A percentile compares a stretch with the other conserved stretches of the same genome.
phyloP scores from a whole-genome alignment of 2,329 filamentous ascomycete genomes.

The Verticillium albo-atrum region DNA sequence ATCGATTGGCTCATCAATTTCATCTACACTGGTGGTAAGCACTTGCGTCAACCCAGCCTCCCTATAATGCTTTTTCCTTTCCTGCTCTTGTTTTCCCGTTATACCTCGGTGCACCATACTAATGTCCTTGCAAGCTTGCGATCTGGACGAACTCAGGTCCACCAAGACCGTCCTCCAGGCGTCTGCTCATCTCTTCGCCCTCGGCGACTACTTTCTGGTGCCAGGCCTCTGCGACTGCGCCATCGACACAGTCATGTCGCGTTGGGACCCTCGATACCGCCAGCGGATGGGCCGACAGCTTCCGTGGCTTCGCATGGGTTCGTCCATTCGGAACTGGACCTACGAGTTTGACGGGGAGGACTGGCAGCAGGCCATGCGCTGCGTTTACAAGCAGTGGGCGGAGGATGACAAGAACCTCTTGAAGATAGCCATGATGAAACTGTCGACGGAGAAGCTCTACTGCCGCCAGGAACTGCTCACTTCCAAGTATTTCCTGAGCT shows the following conservation, averaged over 20 bases:
- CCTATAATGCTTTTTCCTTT: too few species aligned
- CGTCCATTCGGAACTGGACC: neutral
- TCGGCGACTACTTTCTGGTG: neutral
- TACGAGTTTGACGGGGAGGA: neutral
- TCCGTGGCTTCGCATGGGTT: neutral
- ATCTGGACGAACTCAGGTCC: neutral
- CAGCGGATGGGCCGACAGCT: neutral
- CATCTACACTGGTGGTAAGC: constrained; percentile 3
- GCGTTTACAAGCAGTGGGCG: neutral
- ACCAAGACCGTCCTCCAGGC: neutral
- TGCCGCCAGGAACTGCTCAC: neutral
- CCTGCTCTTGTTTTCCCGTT: neutral
- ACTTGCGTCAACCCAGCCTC: too few species aligned
- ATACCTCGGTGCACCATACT: neutral
- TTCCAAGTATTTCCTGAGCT: neutral
- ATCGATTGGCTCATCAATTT: neutral
- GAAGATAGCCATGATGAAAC: neutral
- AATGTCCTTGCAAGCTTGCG: neutral
- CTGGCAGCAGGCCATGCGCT: neutral
- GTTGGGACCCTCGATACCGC: neutral
- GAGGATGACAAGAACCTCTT: neutral
- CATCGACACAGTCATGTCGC: neutral
- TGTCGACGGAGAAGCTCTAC: neutral
- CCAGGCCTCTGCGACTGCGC: neutral
- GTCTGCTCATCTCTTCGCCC: neutral